Percentiles rank a stretch among this genome's conserved stretches.
Evolutionary conservation across 768 basidiomycete species (phyloP).

Genomic region (Porpolomopsis calyptriformis): DNA sequence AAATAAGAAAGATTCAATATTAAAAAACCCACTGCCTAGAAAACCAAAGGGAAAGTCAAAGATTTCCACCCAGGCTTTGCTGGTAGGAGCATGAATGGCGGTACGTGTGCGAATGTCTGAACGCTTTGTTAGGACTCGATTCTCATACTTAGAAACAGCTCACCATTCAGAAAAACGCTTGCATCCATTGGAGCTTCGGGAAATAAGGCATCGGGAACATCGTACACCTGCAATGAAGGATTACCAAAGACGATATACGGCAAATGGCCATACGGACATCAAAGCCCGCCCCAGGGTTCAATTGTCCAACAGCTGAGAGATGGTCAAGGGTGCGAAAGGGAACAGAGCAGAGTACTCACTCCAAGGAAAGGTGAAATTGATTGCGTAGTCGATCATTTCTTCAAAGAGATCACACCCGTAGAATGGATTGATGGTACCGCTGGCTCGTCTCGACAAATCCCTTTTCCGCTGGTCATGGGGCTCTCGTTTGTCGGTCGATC

Average conservation of each 20-base stretch:
- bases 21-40: background rate
- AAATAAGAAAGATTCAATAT: background rate
- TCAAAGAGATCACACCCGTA: slow-evolving; percentile 57
- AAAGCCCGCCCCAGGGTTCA: slow-evolving; percentile 10
- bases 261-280: slow-evolving; percentile 22
- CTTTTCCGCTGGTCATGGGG: slow-evolving; percentile 33
- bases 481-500: slow-evolving; percentile 11
- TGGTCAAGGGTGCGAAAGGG: background rate
- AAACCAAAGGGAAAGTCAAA: slow-evolving; percentile 21
- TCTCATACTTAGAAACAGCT: slow-evolving; percentile 7
- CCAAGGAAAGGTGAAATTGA: slow-evolving; percentile 63
- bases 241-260: background rate
- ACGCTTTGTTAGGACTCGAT: background rate
- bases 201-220: slow-evolving; percentile 45
- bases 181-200: slow-evolving; percentile 43
- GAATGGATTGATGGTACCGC: slow-evolving; percentile 43
- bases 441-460: slow-evolving; percentile 36
- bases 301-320: background rate
- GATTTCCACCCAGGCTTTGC: slow-evolving; percentile 33
- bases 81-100: slow-evolving; percentile 62
- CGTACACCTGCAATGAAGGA: slow-evolving; percentile 29
- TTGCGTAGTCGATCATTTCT: slow-evolving; percentile 59
- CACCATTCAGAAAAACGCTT: slow-evolving; percentile 54
- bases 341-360: slow-evolving; percentile 16
- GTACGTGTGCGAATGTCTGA: slow-evolving; percentile 42